phyloP scores from a whole-genome alignment of 192 early-diverging fungal species.

The Cetraspora pellucida region DNA sequence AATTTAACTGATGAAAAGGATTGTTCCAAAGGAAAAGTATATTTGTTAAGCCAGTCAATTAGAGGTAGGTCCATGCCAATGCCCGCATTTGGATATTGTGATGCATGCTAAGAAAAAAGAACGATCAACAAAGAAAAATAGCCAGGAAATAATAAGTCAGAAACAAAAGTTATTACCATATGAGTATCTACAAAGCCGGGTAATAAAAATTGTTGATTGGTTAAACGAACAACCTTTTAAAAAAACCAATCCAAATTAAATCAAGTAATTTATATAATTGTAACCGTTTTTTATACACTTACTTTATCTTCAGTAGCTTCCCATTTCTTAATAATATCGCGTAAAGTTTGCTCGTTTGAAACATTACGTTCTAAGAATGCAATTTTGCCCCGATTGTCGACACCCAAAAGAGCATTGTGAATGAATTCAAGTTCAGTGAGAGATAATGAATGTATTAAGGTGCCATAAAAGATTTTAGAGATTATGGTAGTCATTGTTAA shows the following conservation, averaged over 20 bases:
- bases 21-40: constrained; percentile 88
- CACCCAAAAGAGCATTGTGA: constrained; percentile 64
- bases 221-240: constrained; percentile 47
- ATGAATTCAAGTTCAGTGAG: constrained; percentile 69
- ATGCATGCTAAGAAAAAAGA: constrained; percentile 61
- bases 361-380: constrained; percentile 58
- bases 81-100: constrained; percentile 88
- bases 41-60: constrained; percentile 86
- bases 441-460: constrained; percentile 67
- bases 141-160: no score
- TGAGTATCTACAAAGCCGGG: constrained; percentile 95
- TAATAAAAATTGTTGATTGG: constrained; percentile 71
- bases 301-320: constrained; percentile 39
- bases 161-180: constrained; percentile 19
- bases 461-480: constrained; percentile 59
- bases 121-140: no score
- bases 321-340: constrained; percentile 33
- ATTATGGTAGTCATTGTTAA: constrained; percentile 21
- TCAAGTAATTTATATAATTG: constrained; percentile 7
- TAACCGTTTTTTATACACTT: constrained; percentile 31
- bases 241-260: neutral
- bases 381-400: constrained; percentile 71
- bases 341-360: constrained; percentile 38
- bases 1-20: constrained; percentile 68
- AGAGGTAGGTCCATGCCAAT: constrained; percentile 89